These are phyloP conservation scores for Moringa oleifera DNA, from an alignment of 345 rosid species.

Conservation along the genomic window DNA sequence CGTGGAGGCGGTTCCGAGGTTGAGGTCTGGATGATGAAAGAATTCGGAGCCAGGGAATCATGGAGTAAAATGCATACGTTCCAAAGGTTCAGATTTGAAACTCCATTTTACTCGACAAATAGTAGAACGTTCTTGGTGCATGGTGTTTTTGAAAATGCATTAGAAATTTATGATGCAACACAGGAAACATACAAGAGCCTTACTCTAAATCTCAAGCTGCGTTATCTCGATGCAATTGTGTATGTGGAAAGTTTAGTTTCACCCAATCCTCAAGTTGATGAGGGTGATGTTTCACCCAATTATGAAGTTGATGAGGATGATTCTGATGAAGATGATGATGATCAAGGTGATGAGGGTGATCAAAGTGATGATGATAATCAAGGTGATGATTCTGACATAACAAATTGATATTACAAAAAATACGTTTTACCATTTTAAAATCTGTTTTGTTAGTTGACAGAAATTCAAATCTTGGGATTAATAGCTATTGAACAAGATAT, in stretches of 20 bases:
- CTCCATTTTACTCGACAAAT: neutral
- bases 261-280: too few relatives aligned
- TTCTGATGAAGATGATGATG: too few relatives aligned
- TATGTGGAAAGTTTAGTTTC: neutral
- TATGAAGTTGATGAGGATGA: too few relatives aligned
- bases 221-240: neutral
- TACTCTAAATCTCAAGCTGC: neutral
- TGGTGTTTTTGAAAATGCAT: neutral
- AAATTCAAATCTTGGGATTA: too few relatives aligned
- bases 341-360: too few relatives aligned
- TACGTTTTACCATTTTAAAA: too few relatives aligned
- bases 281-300: too few relatives aligned
- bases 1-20: neutral
- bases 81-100: neutral
- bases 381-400: too few relatives aligned
- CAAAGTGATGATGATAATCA: too few relatives aligned
- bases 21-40: neutral
- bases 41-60: neutral
- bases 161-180: neutral
- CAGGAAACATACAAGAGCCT: neutral
- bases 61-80: neutral
- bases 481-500: too few relatives aligned
- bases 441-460: too few relatives aligned
- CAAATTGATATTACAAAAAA: too few relatives aligned
- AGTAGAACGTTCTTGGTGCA: neutral